phyloP scores from a whole-genome alignment of 768 basidiomycete species.

The Butyriboletus loyo region DNA sequence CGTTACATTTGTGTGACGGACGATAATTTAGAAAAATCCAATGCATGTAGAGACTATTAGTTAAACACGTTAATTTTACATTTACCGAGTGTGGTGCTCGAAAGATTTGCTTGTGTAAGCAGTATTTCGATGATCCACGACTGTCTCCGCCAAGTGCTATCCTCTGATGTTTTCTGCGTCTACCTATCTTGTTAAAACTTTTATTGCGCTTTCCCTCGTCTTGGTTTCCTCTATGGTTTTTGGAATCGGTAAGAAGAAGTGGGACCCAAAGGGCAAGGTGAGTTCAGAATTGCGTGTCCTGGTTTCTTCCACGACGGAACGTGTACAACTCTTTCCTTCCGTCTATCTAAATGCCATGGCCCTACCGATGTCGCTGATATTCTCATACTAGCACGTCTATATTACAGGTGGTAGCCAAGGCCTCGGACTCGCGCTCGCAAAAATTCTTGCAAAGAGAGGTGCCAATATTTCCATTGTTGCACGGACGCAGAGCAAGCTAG shows the following conservation, averaged over 20 bases:
- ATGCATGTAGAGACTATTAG: too few species aligned
- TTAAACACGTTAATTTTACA: too few species aligned
- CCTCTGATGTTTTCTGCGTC: background rate
- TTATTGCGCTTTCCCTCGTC: slow-evolving; percentile 13
- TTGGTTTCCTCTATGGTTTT: slow-evolving; percentile 17
- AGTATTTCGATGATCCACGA: too few species aligned
- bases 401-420: slow-evolving; percentile 84
- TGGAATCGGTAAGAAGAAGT: slow-evolving; percentile 33
- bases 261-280: slow-evolving; percentile 50
- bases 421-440: slow-evolving; percentile 72
- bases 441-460: slow-evolving; percentile 60
- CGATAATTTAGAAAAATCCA: too few species aligned
- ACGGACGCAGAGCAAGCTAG: slow-evolving; percentile 61
- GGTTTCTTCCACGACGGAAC: background rate
- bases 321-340: background rate
- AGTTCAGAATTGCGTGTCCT: background rate
- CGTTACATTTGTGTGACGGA: too few species aligned
- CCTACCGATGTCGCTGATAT: background rate
- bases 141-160: background rate
- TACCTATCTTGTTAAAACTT: background rate
- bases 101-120: too few species aligned
- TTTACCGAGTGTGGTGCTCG: too few species aligned
- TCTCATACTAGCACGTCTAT: slow-evolving; percentile 64
- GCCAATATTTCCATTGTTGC: slow-evolving; percentile 87
- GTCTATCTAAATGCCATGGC: background rate